These are phyloP conservation scores for Trichoderma sp. DNA, from an alignment of 2,329 filamentous ascomycete genomes.

Conservation along the genomic window DNA sequence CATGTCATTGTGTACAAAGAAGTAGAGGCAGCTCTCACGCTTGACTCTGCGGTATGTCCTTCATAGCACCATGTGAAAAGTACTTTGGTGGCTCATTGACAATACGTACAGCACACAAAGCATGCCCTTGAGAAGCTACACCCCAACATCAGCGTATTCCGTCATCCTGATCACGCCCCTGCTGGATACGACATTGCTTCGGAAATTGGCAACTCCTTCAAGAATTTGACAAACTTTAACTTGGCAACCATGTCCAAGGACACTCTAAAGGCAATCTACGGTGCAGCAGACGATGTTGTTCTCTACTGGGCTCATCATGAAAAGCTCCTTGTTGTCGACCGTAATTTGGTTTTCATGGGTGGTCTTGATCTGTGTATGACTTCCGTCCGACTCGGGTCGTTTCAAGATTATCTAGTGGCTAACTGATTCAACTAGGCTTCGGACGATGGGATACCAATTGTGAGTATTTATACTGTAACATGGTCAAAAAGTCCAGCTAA, in stretches of 20 bases:
- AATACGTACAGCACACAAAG: constrained; percentile 65
- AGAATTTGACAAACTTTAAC: constrained; percentile 49
- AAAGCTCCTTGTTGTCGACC: constrained; percentile 81
- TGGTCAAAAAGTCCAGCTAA: constrained; percentile 7
- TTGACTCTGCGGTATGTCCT: constrained; percentile 46
- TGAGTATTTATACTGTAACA: constrained; percentile 28
- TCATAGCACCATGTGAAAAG: constrained; percentile 10
- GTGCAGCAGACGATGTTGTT: constrained; percentile 75
- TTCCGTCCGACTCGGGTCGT: not conserved
- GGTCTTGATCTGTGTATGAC: constrained; percentile 73
- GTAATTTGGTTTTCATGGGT: constrained; percentile 83
- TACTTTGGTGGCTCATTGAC: constrained; percentile 21
- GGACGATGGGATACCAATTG: constrained; percentile 86
- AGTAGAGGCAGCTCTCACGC: constrained; percentile 74
- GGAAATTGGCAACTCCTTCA: constrained; percentile 63
- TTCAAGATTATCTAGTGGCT: constrained; percentile 26
- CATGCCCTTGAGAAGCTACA: constrained; percentile 73
- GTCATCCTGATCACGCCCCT: constrained; percentile 84
- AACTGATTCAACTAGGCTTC: constrained; percentile 51
- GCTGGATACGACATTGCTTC: constrained; percentile 66
- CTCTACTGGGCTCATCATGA: constrained; percentile 94
- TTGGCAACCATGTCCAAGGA: constrained; percentile 68
- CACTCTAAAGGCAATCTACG: constrained; percentile 75
- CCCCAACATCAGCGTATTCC: constrained; percentile 82
- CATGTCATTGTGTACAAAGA: constrained; percentile 93